Conservation (phyloP, 495 filamentous ascomycete species). For the Aspergillus olivimuriae region DNA sequence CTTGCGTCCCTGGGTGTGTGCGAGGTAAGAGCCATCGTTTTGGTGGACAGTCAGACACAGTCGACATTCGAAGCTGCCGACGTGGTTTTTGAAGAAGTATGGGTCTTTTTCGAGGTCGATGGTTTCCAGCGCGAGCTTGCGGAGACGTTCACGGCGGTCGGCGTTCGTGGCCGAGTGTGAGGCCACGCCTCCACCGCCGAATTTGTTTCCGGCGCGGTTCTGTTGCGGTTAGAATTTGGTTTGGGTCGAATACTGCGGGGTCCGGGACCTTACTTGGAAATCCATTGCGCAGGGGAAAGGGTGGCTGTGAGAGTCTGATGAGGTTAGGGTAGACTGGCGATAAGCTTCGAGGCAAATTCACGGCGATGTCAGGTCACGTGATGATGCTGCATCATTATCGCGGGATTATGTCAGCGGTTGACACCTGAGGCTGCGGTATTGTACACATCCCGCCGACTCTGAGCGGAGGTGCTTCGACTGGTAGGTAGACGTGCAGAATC, state of each 20-base stretch:
- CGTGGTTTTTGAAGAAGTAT: constrained; percentile 99
- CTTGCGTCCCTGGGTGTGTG: constrained; percentile 97
- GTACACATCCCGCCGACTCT: no score
- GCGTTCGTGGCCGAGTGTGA: constrained; percentile 90
- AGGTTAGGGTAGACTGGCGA: neutral
- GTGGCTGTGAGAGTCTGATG: constrained; percentile 7
- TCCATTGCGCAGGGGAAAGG: no score
- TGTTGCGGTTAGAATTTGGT: constrained; percentile 22
- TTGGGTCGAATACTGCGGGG: neutral
- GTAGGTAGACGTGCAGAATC: no score
- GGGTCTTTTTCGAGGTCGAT: constrained; percentile 99
- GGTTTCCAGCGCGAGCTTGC: constrained; percentile 94
- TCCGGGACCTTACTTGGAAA: constrained; percentile 44
- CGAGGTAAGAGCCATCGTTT: constrained; percentile 98
- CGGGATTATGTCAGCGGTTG: constrained; percentile 6
- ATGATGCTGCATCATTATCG: no score
- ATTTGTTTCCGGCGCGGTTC: constrained; percentile 96
- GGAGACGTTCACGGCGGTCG: constrained; percentile 92
- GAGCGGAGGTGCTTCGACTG: neutral
- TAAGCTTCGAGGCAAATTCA: constrained; percentile 5
- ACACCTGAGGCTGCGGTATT: neutral
- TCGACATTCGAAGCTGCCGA: constrained; percentile 96
- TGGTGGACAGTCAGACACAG: constrained; percentile 99
- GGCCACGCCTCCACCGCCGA: constrained; percentile 95
- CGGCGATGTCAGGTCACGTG: no score